Evolutionary conservation across 2,329 filamentous ascomycete species (phyloP).

Genomic region (Seiridium unicorne): DNA sequence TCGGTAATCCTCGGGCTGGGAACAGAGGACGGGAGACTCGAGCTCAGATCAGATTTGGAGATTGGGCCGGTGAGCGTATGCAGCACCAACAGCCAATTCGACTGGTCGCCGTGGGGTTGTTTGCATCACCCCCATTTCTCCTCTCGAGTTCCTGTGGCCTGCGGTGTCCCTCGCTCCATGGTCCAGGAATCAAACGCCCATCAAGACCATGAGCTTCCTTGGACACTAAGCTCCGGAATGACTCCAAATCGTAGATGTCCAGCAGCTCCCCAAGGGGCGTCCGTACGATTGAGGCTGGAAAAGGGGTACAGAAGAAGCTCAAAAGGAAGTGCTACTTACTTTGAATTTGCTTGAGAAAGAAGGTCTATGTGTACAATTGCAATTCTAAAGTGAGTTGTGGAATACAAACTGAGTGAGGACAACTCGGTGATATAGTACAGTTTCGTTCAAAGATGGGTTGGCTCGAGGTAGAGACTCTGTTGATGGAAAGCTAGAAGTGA

Average conservation of each 20-base stretch:
- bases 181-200: not conserved
- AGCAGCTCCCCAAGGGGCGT: too few species aligned
- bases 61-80: not conserved
- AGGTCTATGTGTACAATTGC: not conserved
- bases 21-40: not conserved
- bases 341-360: not conserved
- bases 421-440: conserved; percentile 2
- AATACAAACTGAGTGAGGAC: not conserved
- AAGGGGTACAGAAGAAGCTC: not conserved
- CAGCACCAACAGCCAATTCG: not conserved
- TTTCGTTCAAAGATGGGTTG: not conserved
- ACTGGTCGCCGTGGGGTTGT: not conserved
- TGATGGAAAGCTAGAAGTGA: not conserved
- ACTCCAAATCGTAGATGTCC: too few species aligned
- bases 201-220: not conserved
- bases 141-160: not conserved
- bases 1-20: not conserved
- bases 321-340: not conserved
- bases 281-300: not conserved
- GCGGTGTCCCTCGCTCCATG: not conserved
- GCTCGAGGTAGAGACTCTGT: not conserved
- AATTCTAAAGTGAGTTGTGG: not conserved
- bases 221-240: not conserved
- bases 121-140: not conserved
- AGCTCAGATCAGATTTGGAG: not conserved